phyloP scores from a whole-genome alignment of 2,329 filamentous ascomycete genomes.

The Phialophora chinensis region DNA sequence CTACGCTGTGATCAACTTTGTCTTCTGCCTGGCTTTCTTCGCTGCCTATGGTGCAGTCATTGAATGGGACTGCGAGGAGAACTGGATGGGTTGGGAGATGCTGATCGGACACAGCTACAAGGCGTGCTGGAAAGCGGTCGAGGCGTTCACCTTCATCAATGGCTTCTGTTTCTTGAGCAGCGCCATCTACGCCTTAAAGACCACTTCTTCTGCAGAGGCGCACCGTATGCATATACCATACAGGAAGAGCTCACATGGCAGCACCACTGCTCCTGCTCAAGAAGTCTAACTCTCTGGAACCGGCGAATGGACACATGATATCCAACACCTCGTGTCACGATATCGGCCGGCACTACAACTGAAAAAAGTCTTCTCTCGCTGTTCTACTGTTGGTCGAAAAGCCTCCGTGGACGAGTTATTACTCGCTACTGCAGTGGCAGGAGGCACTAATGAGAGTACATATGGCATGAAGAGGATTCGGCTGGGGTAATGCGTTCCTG shows the following conservation, averaged over 20 bases:
- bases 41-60: not conserved
- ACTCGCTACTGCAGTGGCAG: not conserved
- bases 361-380: not conserved
- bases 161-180: slow-evolving; percentile 24
- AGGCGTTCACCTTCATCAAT: slow-evolving; percentile 24
- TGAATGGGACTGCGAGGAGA: not conserved
- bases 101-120: slow-evolving; percentile 7
- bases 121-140: slow-evolving; percentile 22
- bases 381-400: not conserved
- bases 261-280: not conserved
- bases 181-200: not conserved
- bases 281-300: not conserved
- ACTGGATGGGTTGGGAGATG: not conserved
- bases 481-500: not conserved
- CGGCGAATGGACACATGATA: not conserved
- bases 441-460: not conserved
- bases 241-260: not conserved
- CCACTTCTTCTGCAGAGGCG: not conserved
- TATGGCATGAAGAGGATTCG: not conserved
- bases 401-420: not conserved
- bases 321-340: not conserved
- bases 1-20: not conserved
- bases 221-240: not conserved
- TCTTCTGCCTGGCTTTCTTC: not conserved
- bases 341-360: not conserved